These are phyloP conservation scores for Rhizopus delemar DNA, from an alignment of 371 early-diverging fungal genomes.

Conservation along the genomic window DNA sequence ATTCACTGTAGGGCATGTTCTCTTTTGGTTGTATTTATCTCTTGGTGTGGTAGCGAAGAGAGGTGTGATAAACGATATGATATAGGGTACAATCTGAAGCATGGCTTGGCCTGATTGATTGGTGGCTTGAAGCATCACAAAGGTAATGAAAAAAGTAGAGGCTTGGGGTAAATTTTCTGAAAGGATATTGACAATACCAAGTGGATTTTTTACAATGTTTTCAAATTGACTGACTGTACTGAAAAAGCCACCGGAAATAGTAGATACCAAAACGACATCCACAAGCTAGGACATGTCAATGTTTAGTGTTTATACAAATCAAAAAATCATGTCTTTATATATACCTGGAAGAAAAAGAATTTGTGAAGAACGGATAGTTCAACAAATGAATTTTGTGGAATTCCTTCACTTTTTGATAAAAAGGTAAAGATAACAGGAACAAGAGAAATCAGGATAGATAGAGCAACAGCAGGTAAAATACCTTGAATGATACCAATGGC, in stretches of 20 bases:
- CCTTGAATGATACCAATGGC: constrained; percentile 76
- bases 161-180: constrained; percentile 65
- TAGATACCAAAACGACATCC: constrained; percentile 78
- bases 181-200: constrained; percentile 52
- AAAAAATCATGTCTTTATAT: too few species aligned
- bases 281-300: constrained; percentile 44
- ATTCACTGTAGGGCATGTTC: constrained; percentile 41
- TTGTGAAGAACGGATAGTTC: constrained; percentile 62
- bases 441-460: constrained; percentile 71
- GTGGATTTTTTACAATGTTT: constrained; percentile 46
- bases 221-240: constrained; percentile 36
- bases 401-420: constrained; percentile 71
- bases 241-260: constrained; percentile 68
- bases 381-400: constrained; percentile 61
- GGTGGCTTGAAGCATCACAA: constrained; percentile 73
- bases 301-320: too few species aligned
- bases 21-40: constrained; percentile 56
- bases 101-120: constrained; percentile 69
- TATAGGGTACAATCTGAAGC: constrained; percentile 65
- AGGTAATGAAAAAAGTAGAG: constrained; percentile 81
- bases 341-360: constrained; percentile 72
- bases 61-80: constrained; percentile 63
- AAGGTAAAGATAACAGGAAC: constrained; percentile 73
- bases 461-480: constrained; percentile 72
- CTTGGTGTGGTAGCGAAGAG: constrained; percentile 78